A percentile compares a stretch with the other conserved stretches of the same genome.
phyloP scores from a whole-genome alignment of 2,329 filamentous ascomycete species.

The Calonectria pteridis region DNA sequence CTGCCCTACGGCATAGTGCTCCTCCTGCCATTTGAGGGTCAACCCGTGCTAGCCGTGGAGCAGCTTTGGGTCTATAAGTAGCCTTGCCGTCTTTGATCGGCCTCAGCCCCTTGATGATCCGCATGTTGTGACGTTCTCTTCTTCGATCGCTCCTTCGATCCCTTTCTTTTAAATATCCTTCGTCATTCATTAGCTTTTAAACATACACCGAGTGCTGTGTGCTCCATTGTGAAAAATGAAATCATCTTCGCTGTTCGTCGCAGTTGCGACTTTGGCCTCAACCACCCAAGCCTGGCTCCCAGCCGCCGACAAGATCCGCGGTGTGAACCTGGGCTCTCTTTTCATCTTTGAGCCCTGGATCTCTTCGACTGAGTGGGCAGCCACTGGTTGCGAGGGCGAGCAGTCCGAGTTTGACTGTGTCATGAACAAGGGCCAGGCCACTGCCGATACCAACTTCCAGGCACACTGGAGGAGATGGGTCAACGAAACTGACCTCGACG shows the following conservation, averaged over 20 bases:
- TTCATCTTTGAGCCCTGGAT: slow-evolving; percentile 70
- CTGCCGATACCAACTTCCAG: slow-evolving; percentile 60
- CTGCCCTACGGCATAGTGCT: neutral
- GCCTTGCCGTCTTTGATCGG: neutral
- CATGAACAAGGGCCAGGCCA: slow-evolving; percentile 58
- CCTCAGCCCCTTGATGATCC: neutral
- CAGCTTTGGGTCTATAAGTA: neutral
- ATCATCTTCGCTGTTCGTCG: slow-evolving; percentile 19
- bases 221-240: slow-evolving; percentile 16
- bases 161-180: neutral
- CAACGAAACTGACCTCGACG: slow-evolving; percentile 59
- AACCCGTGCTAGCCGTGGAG: neutral
- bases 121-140: neutral
- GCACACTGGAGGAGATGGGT: slow-evolving; percentile 65
- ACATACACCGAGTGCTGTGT: neutral
- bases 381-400: slow-evolving; percentile 60
- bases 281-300: slow-evolving; percentile 39
- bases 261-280: slow-evolving; percentile 28
- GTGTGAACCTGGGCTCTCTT: slow-evolving; percentile 66
- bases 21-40: slow-evolving; percentile 1
- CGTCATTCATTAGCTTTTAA: neutral
- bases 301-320: slow-evolving; percentile 58
- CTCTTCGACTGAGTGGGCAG: slow-evolving; percentile 57
- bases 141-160: neutral
- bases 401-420: slow-evolving; percentile 68